Conservation (phyloP, 2,329 filamentous ascomycete species). For the Sporothrix dimorphospora region DNA sequence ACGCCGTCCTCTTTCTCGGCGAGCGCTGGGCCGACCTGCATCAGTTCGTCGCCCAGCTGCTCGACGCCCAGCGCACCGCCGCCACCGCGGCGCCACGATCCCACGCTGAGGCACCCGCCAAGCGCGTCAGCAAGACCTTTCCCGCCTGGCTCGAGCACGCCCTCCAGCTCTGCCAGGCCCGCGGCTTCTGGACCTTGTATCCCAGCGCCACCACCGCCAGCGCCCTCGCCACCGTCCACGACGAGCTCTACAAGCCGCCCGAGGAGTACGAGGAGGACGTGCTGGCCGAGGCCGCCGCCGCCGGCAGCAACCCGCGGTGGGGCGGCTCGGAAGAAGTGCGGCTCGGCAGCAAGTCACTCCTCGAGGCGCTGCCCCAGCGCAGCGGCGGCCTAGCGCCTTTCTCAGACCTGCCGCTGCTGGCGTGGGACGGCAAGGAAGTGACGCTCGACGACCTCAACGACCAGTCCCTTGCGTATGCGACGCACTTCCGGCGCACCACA, state of each 20-base stretch:
- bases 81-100: slow-evolving; percentile 36
- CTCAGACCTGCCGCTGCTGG: slow-evolving; percentile 60
- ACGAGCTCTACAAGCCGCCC: slow-evolving; percentile 71
- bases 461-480: slow-evolving; percentile 56
- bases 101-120: slow-evolving; percentile 41
- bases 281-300: slow-evolving; percentile 25
- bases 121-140: slow-evolving; percentile 66
- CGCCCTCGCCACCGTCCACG: slow-evolving; percentile 73
- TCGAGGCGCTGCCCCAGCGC: slow-evolving; percentile 51
- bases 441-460: slow-evolving; percentile 46
- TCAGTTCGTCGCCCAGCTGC: slow-evolving; percentile 69
- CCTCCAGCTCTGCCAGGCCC: slow-evolving; percentile 72
- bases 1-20: slow-evolving; percentile 81
- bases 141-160: slow-evolving; percentile 80
- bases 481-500: slow-evolving; percentile 63
- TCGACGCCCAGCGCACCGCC: slow-evolving; percentile 49
- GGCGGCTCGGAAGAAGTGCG: slow-evolving; percentile 35
- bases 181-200: slow-evolving; percentile 80
- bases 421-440: slow-evolving; percentile 63
- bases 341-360: slow-evolving; percentile 50
- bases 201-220: slow-evolving; percentile 61
- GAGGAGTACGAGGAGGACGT: slow-evolving; percentile 62
- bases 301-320: slow-evolving; percentile 7
- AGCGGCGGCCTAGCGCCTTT: slow-evolving; percentile 50
- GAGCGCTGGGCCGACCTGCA: slow-evolving; percentile 88